Evolutionary conservation across 1,139 yeast genomes (phyloP), one percentile per base, ranked within the genome.

Genomic region (Magnusiomyces sp.): DNA sequence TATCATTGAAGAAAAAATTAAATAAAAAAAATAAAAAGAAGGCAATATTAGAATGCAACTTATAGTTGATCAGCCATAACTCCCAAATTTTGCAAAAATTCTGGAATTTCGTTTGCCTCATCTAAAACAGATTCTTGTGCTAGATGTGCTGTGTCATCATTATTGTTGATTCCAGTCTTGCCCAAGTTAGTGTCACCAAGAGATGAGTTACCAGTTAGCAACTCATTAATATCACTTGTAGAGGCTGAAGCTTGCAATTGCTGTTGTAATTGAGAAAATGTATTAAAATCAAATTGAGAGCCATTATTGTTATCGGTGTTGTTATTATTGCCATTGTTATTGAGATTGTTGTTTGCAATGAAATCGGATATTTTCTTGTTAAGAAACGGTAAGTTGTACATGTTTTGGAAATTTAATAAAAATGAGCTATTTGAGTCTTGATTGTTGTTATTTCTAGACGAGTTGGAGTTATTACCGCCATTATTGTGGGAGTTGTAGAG

Each of bases 1-100:
- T 23, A 23, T 23, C 7, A 23, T 23, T 23, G 29, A 23, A 23
- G 7, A 23, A 17, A 23, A 19, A 20, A 17, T 6, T 19, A 19
- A 16, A 2, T 19, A 11, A 17, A 10, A 9, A 9, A 17, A 40
- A 40, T 6, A 40, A 40, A 23, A 40, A 40, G n/a, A n/a, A n/a
- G n/a, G n/a, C n/a, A n/a, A n/a, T n/a, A n/a, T n/a, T n/a, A n/a
- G n/a, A n/a, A n/a, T n/a, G n/a, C n/a, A 17, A 9, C 20, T 19
- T 19, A 19, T 13, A 17, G 19, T 39, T 37, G 43, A 36, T 27
- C 49, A 10, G 40, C 31, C 36, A 48, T 23, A 5, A 48, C 47
- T 2, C 50, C 50, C 20, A 48, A 43, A 31, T 48, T 48, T 32
- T 48, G 46, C 2, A 48, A 43, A 40, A 48, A 48, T 40, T 48